Evolutionary conservation across 768 basidiomycete genomes (phyloP), one percentile per base, ranked within the genome.

Genomic region (Suillus brevipes): DNA sequence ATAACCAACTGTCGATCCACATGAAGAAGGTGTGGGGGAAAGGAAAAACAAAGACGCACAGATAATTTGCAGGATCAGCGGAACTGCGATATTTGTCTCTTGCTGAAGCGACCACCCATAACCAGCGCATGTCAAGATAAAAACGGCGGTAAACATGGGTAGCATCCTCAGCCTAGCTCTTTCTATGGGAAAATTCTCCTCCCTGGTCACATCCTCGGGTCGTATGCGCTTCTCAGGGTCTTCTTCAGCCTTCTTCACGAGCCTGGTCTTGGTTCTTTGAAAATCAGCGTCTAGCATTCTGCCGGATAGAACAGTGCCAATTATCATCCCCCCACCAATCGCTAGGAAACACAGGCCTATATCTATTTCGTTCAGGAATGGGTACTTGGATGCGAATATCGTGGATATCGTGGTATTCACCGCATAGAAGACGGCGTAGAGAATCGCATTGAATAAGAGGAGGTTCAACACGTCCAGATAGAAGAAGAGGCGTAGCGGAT

Each of bases 321-420:
- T 58, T 10, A 86, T 75, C 77, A 88, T 87, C 0, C 94, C 95
- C 18, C 85, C 83, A 2, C 92, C 94, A 60, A 89, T 83, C 1
- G 87, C 85, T 62, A 95, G 77, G 78, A 89, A 95, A 73, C 90
- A 94, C 6, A 95, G 76, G 3, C 94, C 94, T 38, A 91, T 78
- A 34, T 84, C 78, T 10, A 82, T 76, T 69, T 82, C 81, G 66
- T 70, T 77, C 57, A 85, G 77, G 65, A 69, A 82, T 9, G 81
- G 83, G 78, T 84, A 95, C 37, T 71, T 74, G 9, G 73, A 63
- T 66, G 79, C 76, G 83, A 83, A 78, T 70, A 89, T 70, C 69
- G 86, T 80, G 71, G 89, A 77, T 78, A 79, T 71, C 25, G 80
- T 81, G 62, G 79, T 70, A 63, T 76, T 73, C 76, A 85, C 70